A percentile compares a stretch with the other conserved stretches of the same genome.
These are phyloP conservation scores for Acanthamoeba pearcei DNA, from an alignment of 208 protist genomes.

Conservation along the genomic window DNA sequence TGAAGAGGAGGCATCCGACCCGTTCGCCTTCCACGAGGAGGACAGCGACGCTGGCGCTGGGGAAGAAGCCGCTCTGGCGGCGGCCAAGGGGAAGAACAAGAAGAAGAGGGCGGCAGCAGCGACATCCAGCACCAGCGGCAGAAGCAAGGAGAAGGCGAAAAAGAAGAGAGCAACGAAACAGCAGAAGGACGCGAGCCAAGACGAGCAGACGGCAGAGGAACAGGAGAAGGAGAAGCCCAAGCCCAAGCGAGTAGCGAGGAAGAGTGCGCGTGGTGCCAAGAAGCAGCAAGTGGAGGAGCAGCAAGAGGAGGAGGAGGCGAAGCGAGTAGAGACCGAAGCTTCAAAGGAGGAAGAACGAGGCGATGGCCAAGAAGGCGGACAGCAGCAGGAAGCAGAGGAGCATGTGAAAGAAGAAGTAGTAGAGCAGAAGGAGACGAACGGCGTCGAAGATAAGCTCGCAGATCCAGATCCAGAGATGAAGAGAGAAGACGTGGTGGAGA, in stretches of 20 bases:
- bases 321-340: neutral
- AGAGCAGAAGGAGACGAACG: too few relatives aligned
- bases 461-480: too few relatives aligned
- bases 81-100: neutral
- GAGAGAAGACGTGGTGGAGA: too few relatives aligned
- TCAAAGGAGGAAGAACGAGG: neutral
- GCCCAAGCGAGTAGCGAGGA: neutral
- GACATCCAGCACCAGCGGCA: too few relatives aligned
- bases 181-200: neutral
- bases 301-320: neutral
- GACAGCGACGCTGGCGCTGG: neutral
- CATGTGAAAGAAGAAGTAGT: neutral
- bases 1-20: neutral
- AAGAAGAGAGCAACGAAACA: neutral
- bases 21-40: neutral
- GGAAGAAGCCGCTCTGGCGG: neutral
- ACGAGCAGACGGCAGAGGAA: neutral
- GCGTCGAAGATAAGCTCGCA: too few relatives aligned
- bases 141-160: neutral
- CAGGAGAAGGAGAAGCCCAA: neutral
- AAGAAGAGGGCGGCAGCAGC: neutral
- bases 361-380: neutral
- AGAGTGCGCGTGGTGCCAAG: neutral
- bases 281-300: neutral
- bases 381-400: neutral